Evolutionary conservation across 1,284 basidiomycete genomes (phyloP).

Genomic region (Marasmius oreades): DNA sequence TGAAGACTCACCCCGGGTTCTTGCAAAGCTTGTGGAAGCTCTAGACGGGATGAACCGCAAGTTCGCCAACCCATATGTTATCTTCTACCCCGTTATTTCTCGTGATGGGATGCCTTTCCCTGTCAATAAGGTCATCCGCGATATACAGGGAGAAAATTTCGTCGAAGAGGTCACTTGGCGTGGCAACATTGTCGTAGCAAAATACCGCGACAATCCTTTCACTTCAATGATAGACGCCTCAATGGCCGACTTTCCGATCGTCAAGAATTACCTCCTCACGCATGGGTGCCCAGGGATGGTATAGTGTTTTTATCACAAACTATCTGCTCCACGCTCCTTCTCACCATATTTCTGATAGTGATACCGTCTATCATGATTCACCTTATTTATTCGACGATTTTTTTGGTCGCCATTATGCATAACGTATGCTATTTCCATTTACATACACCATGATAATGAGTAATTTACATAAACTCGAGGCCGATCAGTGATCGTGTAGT

Average conservation of each 20-base stretch:
- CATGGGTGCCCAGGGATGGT: conserved; percentile 45
- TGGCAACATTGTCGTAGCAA: conserved; percentile 73
- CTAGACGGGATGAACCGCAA: conserved; percentile 75
- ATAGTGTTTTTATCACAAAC: not conserved
- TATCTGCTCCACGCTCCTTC: not conserved
- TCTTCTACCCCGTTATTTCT: conserved; percentile 72
- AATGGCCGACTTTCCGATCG: conserved; percentile 76
- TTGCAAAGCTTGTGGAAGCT: conserved; percentile 61
- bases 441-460: not conserved
- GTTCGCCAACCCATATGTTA: conserved; percentile 71
- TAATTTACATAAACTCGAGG: not conserved
- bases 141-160: conserved; percentile 63
- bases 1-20: not conserved
- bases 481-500: not conserved
- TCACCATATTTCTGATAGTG: not conserved
- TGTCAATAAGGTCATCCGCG: conserved; percentile 67
- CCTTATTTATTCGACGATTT: no score
- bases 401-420: no score
- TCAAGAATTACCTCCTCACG: conserved; percentile 72
- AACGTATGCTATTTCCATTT: no score
- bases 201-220: conserved; percentile 68
- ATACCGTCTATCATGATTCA: not conserved
- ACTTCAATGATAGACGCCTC: conserved; percentile 65
- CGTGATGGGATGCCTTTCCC: conserved; percentile 78
- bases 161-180: conserved; percentile 66